A percentile compares a stretch with the other conserved stretches of the same genome.
Evolutionary conservation across 108 stramenopile species (phyloP).

Genomic region (Cyclotella choctawhatcheeana): DNA sequence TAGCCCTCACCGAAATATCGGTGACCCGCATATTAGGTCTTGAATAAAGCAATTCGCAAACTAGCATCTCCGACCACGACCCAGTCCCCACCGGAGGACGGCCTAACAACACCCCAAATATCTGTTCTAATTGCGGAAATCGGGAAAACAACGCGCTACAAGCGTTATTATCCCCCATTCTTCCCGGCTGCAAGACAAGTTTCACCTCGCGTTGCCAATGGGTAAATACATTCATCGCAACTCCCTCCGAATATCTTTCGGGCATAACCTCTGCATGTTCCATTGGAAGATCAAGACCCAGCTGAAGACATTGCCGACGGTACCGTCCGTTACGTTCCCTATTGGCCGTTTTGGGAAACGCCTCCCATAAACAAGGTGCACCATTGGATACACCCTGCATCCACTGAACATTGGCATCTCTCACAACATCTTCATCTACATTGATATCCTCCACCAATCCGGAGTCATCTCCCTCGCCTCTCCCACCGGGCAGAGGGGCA

Average conservation of each 20-base stretch:
- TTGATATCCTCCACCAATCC: slow-evolving; percentile 29
- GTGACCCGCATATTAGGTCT: slow-evolving; percentile 60
- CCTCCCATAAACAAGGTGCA: slow-evolving; percentile 75
- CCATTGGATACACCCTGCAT: slow-evolving; percentile 45
- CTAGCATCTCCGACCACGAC: slow-evolving; percentile 60
- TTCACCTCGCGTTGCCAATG: slow-evolving; percentile 58
- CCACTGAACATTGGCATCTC: neutral
- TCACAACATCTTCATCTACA: slow-evolving; percentile 27
- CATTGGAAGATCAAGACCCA: neutral
- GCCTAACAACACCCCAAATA: slow-evolving; percentile 30
- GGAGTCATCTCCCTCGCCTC: slow-evolving; percentile 61
- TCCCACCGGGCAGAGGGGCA: slow-evolving; percentile 82
- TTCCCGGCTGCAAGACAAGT: slow-evolving; percentile 17
- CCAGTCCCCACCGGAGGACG: slow-evolving; percentile 47
- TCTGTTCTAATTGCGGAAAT: slow-evolving; percentile 46
- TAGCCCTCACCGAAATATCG: slow-evolving; percentile 63
- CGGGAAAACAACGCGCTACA: slow-evolving; percentile 24
- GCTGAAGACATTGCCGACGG: slow-evolving; percentile 14
- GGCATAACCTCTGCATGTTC: slow-evolving; percentile 24
- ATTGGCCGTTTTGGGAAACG: slow-evolving; percentile 33
- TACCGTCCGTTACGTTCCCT: slow-evolving; percentile 23
- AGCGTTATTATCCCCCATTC: neutral
- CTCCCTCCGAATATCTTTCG: slow-evolving; percentile 52
- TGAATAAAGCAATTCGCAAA: slow-evolving; percentile 73
- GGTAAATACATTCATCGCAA: slow-evolving; percentile 51